Base-by-base conservation (phyloP, 108 stramenopile species). In the Pseudonitzschia delicatissima region DNA sequence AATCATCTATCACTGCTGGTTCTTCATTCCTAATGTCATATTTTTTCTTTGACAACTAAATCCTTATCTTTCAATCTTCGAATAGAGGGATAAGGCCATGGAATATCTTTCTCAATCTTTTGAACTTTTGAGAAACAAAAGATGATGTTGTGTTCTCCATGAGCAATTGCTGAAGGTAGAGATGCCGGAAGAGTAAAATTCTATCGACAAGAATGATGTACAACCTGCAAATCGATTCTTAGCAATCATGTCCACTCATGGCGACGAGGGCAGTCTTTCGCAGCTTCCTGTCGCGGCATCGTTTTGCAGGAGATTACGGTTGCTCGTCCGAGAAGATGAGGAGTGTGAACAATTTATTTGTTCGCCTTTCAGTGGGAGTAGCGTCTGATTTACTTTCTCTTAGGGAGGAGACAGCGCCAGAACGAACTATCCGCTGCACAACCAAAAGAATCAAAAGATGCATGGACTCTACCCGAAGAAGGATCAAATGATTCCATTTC, bases 331-430 rank as follows among this genome's bases (percentile, higher is more conserved):
- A 33, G 11, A 55, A 12, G 45, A 62, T 18, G 37, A 50, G n/a
- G 26, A 52, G 50, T 15, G 8, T 27, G 1, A 32, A 66, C 15
- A 67, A 67, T 74, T 49, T 74, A 12, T 74, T 74, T 67, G 73
- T 55, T 27, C 66, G 66, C 12, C 50, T 74, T 11, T 62, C 60
- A 8, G 36, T 44, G n/a, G 57, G 40, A 31, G 29, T 60, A n/a
- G 39, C 61, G 3, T 12, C 15, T 6, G 20, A 49, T 21, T 57
- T 71, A 40, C 36, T 45, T 11, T 7, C 45, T 5, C 50, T 27
- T 20, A 40, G n/a, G 2, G 25, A 27, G 32, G 26, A 37, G 20
- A 15, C 8, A 39, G 31, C 28, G 44, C 12, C n/a, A 37, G 2
- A 27, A 18, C 32, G 44, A 55, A 29, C 28, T 5, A 33, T 55